Percentiles rank a stretch among this genome's conserved stretches.
Conservation (phyloP, 805 yeast species). For the Candida sithepensis region DNA sequence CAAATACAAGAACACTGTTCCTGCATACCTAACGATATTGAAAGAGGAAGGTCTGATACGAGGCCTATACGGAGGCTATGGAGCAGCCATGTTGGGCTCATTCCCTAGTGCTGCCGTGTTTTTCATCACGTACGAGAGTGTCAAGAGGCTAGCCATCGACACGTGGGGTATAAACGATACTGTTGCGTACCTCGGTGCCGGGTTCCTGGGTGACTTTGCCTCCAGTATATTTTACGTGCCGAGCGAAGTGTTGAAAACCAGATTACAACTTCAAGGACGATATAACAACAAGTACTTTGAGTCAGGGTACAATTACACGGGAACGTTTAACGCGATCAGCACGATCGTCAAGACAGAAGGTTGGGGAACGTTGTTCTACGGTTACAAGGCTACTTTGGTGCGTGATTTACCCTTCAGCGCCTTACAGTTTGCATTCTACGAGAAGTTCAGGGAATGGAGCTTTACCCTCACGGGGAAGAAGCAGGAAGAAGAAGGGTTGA, state of each 20-base stretch:
- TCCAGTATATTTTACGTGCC: conserved; percentile 91
- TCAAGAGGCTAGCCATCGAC: conserved; percentile 67
- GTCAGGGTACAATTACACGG: conserved; percentile 83
- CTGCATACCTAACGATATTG: conserved; percentile 73
- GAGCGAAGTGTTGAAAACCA: conserved; percentile 87
- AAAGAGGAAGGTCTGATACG: conserved; percentile 78
- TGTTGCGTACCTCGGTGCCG: conserved; percentile 74
- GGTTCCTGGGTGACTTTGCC: conserved; percentile 90
- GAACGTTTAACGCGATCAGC: conserved; percentile 65
- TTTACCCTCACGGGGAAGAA: conserved; percentile 33
- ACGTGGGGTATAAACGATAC: conserved; percentile 72
- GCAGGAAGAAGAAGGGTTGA: conserved; percentile 32
- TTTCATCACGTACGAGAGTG: conserved; percentile 82
- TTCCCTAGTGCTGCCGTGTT: conserved; percentile 94
- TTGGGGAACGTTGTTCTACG: conserved; percentile 69
- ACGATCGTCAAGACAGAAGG: conserved; percentile 74
- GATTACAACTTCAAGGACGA: conserved; percentile 89
- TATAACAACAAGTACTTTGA: conserved; percentile 73
- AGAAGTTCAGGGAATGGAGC: conserved; percentile 67
- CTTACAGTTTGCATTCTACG: conserved; percentile 93
- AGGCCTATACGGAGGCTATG: conserved; percentile 90
- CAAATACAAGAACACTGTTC: conserved; percentile 70
- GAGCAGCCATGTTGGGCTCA: conserved; percentile 89
- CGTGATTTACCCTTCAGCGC: conserved; percentile 97
- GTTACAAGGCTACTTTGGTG: conserved; percentile 89